Conservation (phyloP, 345 rosid genomes). For the Iberis pinnata region DNA sequence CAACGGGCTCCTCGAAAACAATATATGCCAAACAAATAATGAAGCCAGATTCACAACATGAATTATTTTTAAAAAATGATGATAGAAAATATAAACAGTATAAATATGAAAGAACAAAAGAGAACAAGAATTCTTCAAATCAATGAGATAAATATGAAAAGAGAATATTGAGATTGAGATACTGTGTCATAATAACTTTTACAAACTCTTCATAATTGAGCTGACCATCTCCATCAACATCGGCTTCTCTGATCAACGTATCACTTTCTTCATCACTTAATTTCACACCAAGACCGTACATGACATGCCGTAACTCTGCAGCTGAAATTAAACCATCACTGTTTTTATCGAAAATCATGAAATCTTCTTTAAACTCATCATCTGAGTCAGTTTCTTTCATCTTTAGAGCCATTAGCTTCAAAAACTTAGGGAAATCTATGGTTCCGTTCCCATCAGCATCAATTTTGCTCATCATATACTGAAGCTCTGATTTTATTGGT, state of each 20-base stretch:
- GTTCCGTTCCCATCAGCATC: slow-evolving; percentile 85
- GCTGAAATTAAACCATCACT: slow-evolving; percentile 82
- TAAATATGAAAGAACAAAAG: too few relatives aligned
- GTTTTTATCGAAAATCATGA: slow-evolving; percentile 77
- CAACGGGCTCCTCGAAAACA: too few relatives aligned
- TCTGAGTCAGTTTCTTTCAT: slow-evolving; percentile 86
- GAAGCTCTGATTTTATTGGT: slow-evolving; percentile 80
- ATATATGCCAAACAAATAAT: too few relatives aligned
- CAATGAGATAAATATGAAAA: too few relatives aligned
- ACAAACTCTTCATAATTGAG: slow-evolving; percentile 81
- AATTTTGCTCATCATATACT: slow-evolving; percentile 78
- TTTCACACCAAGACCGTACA: slow-evolving; percentile 80
- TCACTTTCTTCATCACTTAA: slow-evolving; percentile 77
- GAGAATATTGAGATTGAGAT: too few relatives aligned
- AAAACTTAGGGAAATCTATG: slow-evolving; percentile 75
- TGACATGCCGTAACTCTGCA: slow-evolving; percentile 79
- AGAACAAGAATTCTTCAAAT: too few relatives aligned
- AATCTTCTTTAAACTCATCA: slow-evolving; percentile 86
- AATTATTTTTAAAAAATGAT: too few relatives aligned
- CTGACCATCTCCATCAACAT: slow-evolving; percentile 82
- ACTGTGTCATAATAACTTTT: slow-evolving; percentile 90
- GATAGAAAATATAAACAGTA: too few relatives aligned
- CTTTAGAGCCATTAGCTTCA: slow-evolving; percentile 80
- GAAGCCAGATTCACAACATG: too few relatives aligned
- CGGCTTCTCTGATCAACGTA: slow-evolving; percentile 83